Evolutionary conservation across 352 stramenopile genomes (phyloP).

Genomic region (Phytophthora hibernalis): DNA sequence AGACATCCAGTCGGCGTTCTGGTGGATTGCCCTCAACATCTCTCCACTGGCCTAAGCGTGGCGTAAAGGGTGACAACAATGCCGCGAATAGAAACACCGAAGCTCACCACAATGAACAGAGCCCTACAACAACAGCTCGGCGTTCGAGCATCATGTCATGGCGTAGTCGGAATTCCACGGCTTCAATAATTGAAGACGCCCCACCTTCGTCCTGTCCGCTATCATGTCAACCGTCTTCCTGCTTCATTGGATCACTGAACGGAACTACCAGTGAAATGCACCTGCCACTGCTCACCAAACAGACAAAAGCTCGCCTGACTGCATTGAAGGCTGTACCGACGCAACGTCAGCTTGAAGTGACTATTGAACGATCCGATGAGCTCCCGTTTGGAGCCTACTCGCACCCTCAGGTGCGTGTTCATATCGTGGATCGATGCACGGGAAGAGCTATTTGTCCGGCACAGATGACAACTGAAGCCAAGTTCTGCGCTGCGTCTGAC

Average conservation of each 20-base stretch:
- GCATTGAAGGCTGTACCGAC: conserved; percentile 21
- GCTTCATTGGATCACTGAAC: conserved; percentile 39
- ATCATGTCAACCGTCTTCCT: conserved; percentile 31
- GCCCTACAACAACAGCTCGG: conserved; percentile 14
- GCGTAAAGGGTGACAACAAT: conserved; percentile 9
- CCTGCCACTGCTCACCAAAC: conserved; percentile 25
- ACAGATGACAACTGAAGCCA: conserved; percentile 34
- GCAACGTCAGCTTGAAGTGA: conserved; percentile 45
- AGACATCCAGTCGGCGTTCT: conserved; percentile 5
- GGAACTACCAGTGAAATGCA: conserved; percentile 37
- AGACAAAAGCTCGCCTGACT: conserved; percentile 29
- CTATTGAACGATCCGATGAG: conserved; percentile 53
- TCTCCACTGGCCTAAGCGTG: conserved; percentile 14
- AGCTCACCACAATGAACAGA: conserved; percentile 12
- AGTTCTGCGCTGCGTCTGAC: conserved; percentile 14
- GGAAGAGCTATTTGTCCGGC: conserved; percentile 43
- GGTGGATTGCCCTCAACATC: conserved; percentile 6
- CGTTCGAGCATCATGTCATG: conserved; percentile 30
- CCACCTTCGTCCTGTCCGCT: conserved; percentile 23
- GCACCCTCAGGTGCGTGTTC: conserved; percentile 51
- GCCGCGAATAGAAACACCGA: conserved; percentile 1
- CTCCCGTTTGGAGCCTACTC: conserved; percentile 57
- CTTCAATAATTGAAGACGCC: conserved; percentile 27
- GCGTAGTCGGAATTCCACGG: conserved; percentile 25
- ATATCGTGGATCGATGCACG: conserved; percentile 62